phyloP scores from a whole-genome alignment of 164 flowering plant species.

The Liquidambar formosana region DNA sequence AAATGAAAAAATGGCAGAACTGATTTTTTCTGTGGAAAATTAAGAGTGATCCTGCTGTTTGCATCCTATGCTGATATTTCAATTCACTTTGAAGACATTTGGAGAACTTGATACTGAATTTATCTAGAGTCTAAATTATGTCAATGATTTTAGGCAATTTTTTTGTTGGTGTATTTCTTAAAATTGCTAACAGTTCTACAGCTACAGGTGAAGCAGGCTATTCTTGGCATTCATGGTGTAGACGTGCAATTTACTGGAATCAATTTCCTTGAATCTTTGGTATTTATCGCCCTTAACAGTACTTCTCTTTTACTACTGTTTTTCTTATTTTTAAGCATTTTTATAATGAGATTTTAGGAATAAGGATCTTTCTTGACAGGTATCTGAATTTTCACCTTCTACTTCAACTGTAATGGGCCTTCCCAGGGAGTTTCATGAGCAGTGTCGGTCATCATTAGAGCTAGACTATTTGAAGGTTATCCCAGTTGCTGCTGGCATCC shows the following conservation, averaged over 20 bases:
- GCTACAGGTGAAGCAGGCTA: slow-evolving; percentile 74
- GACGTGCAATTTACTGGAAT: slow-evolving; percentile 81
- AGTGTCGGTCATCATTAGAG: slow-evolving; percentile 74
- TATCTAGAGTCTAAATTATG: background rate
- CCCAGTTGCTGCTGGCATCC: slow-evolving; percentile 2
- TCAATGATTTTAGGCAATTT: background rate
- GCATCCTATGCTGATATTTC: too few relatives aligned
- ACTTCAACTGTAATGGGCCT: slow-evolving; percentile 93
- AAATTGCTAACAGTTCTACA: slow-evolving; percentile 8
- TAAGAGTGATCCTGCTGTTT: too few relatives aligned
- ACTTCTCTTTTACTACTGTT: background rate
- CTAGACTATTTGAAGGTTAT: slow-evolving; percentile 76
- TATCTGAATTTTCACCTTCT: slow-evolving; percentile 92
- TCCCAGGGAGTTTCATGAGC: slow-evolving; percentile 92
- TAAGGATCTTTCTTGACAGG: slow-evolving; percentile 40
- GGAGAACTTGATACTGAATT: background rate
- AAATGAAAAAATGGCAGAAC: too few relatives aligned
- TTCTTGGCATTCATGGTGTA: slow-evolving; percentile 66
- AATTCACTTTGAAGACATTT: too few relatives aligned
- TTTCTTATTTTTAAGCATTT: background rate
- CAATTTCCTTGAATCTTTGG: slow-evolving; percentile 86
- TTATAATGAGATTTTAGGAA: slow-evolving; percentile 1
- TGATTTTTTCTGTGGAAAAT: too few relatives aligned
- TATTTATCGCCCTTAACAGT: slow-evolving; percentile 24
- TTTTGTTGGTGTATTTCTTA: background rate